Percentiles rank a stretch among this genome's conserved stretches.
These are phyloP conservation scores for Thalassiosira profunda DNA, from an alignment of 108 stramenopile species.

Conservation along the genomic window DNA sequence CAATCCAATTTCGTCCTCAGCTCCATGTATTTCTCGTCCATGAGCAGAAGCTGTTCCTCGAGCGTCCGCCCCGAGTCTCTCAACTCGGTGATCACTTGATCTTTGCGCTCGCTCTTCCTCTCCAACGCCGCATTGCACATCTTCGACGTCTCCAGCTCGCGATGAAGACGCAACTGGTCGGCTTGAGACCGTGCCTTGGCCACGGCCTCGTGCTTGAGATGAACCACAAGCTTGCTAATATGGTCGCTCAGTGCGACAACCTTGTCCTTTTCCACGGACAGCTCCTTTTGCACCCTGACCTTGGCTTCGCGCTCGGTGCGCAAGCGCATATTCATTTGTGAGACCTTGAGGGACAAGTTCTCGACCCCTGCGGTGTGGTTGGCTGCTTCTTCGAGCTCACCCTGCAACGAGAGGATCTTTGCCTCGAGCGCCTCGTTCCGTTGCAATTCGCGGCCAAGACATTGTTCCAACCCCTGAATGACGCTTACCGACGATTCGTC, in stretches of 20 bases:
- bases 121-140: constrained; percentile 33
- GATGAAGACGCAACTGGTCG: constrained; percentile 47
- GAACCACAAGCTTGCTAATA: constrained; percentile 80
- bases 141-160: constrained; percentile 43
- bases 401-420: constrained; percentile 21
- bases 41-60: constrained; percentile 77
- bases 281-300: constrained; percentile 18
- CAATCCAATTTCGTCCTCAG: constrained; percentile 77
- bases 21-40: constrained; percentile 84
- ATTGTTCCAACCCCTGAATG: constrained; percentile 18
- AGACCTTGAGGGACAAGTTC: constrained; percentile 4
- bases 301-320: constrained; percentile 16
- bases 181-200: constrained; percentile 56
- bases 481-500: constrained; percentile 14
- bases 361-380: constrained; percentile 12
- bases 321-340: constrained; percentile 6
- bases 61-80: constrained; percentile 69
- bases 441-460: not conserved
- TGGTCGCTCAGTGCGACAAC: constrained; percentile 67
- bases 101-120: constrained; percentile 54
- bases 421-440: constrained; percentile 9
- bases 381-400: constrained; percentile 7
- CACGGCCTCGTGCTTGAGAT: constrained; percentile 78
- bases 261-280: constrained; percentile 34
- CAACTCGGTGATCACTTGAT: constrained; percentile 59